Evolutionary conservation across 2,329 filamentous ascomycete species (phyloP).

Genomic region (Paramyrothecium roridum): DNA sequence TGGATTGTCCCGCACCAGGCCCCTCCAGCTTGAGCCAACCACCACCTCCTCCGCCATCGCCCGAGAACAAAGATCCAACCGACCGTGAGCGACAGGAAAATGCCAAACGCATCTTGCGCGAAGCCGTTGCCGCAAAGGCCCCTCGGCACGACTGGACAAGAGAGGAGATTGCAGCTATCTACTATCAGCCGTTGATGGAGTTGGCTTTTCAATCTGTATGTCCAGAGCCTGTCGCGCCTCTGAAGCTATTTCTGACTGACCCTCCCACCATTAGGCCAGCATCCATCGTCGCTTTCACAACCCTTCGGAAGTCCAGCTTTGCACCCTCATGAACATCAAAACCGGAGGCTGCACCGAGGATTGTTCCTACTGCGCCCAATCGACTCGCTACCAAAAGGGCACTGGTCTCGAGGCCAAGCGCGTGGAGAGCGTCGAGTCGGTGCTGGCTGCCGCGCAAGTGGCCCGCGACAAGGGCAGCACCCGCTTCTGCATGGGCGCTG

Average conservation of each 20-base stretch:
- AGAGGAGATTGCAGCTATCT: conserved; percentile 78
- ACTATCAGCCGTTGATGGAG: conserved; percentile 78
- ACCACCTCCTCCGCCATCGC: too few relatives aligned
- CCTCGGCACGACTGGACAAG: conserved; percentile 76
- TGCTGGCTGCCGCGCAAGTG: conserved; percentile 72
- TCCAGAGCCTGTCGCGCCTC: background rate
- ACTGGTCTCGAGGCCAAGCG: conserved; percentile 78
- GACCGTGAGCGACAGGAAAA: conserved; percentile 19
- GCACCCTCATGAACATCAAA: conserved; percentile 96
- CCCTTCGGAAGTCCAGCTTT: conserved; percentile 82
- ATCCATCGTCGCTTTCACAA: conserved; percentile 85
- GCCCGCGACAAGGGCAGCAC: conserved; percentile 84
- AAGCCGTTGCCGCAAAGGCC: conserved; percentile 56
- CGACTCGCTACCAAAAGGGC: conserved; percentile 73
- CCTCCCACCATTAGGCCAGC: conserved; percentile 50
- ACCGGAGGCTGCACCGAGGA: conserved; percentile 90
- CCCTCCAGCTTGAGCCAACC: too few relatives aligned
- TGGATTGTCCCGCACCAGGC: too few relatives aligned
- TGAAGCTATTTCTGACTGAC: background rate
- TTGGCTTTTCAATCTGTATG: conserved; percentile 71
- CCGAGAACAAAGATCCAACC: background rate
- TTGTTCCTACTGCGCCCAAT: conserved; percentile 90
- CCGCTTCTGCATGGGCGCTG: conserved; percentile 92
- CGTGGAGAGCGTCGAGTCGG: conserved; percentile 74
- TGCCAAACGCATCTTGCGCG: conserved; percentile 31